A percentile compares a stretch with the other conserved stretches of the same genome.
Conservation (phyloP, 495 filamentous ascomycete species). For the Emericellopsis terricola region DNA sequence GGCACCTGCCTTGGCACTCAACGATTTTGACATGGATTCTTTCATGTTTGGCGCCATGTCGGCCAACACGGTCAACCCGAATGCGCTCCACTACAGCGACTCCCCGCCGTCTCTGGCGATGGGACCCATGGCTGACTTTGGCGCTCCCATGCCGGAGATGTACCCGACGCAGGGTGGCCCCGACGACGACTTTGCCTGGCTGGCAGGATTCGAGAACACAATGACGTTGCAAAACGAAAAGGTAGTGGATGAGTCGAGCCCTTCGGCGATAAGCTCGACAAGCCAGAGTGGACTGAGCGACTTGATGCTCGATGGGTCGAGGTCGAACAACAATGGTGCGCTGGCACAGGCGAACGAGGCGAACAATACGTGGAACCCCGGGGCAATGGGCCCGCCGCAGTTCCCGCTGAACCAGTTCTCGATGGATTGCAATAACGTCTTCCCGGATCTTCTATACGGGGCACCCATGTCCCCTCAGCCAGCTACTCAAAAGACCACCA, state of each 20-base stretch:
- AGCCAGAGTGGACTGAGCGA: slow-evolving; percentile 89
- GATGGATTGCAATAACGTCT: slow-evolving; percentile 37
- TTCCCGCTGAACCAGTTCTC: slow-evolving; percentile 43
- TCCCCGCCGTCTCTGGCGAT: slow-evolving; percentile 57
- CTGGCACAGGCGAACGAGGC: slow-evolving; percentile 28
- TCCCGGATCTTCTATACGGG: slow-evolving; percentile 39
- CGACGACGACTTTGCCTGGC: slow-evolving; percentile 77
- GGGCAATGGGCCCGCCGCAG: slow-evolving; percentile 41
- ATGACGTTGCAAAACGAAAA: slow-evolving; percentile 62
- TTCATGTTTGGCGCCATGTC: slow-evolving; percentile 44
- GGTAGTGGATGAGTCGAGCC: slow-evolving; percentile 80
- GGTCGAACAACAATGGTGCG: slow-evolving; percentile 38
- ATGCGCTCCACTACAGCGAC: slow-evolving; percentile 82
- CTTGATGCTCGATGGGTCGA: slow-evolving; percentile 72
- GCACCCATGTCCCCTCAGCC: slow-evolving; percentile 45
- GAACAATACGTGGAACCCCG: slow-evolving; percentile 46
- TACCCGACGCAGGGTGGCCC: slow-evolving; percentile 32
- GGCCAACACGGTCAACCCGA: slow-evolving; percentile 77
- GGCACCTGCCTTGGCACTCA: slow-evolving; percentile 57
- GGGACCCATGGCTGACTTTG: slow-evolving; percentile 59
- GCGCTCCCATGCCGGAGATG: slow-evolving; percentile 44
- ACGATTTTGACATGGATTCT: slow-evolving; percentile 59
- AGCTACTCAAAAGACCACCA: slow-evolving; percentile 29
- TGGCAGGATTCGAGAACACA: slow-evolving; percentile 61
- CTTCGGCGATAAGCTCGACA: slow-evolving; percentile 81